Base-by-base conservation (phyloP, 2,329 filamentous ascomycete genomes). In the Fusarium sp. region DNA sequence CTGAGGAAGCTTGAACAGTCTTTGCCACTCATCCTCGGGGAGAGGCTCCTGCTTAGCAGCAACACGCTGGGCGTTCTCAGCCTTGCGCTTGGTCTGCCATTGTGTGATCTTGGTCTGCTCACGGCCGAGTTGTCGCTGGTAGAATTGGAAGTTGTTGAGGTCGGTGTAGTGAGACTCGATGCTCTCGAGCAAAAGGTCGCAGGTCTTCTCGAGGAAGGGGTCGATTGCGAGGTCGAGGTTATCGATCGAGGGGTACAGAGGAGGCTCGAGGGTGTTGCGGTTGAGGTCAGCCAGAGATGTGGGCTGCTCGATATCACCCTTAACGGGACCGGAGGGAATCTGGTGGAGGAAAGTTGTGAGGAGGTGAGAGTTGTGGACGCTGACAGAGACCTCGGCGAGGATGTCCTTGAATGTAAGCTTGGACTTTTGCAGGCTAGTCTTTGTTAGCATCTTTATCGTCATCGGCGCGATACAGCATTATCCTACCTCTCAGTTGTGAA, bases 81-180 rank as follows among this genome's bases (percentile, higher is more conserved):
- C 91, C 86, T 97, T 97, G 79, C 96, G 92, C 90, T 99, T 98
- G 67, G 91, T 85, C 84, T 98, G 95, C 96, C 96, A 99, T 72
- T 94, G 92, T 58, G 93, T 91, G 76, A 99, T 98, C 89, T 98
- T 99, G 77, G 92, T 85, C 85, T 99, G 96, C 85, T 99, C 96
- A 75, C 96, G 93, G 57, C 91, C 92, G 62, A 98, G 87, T 78
- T 97, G 94, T 77, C 96, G 90, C 84, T 98, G 94, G 86, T 98
- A 98, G 88, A 88, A 90, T 82, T 98, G 94, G 85, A 97, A 96
- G 88, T 99, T 99, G 90, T 98, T 98, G 80, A 97, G 92, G 83
- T 99, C 96, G 65, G 94, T 97, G 85, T 98, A 96, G 86, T 99
- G 96, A 59, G 92, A 92, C 86, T 99, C 96, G 80, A 99, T 97